Evolutionary conservation across 495 filamentous ascomycete genomes (phyloP).

Genomic region (Trichoderma gamsii): DNA sequence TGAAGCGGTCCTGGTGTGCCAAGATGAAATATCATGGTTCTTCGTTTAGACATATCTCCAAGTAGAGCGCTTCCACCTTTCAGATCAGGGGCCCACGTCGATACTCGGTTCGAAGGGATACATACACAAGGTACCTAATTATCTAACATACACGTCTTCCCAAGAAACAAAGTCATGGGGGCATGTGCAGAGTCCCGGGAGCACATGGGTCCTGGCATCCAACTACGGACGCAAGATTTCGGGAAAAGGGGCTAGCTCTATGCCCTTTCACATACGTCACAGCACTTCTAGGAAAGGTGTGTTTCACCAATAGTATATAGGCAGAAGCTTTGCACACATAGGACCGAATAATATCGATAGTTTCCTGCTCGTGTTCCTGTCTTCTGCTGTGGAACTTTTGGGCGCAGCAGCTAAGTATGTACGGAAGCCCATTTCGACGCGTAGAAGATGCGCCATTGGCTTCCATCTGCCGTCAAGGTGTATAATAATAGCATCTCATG

Average conservation of each 20-base stretch:
- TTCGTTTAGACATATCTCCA: too few relatives aligned
- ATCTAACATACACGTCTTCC: too few relatives aligned
- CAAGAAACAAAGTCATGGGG: too few relatives aligned
- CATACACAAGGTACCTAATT: too few relatives aligned
- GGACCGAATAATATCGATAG: slow-evolving; percentile 13
- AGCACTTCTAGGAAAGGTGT: not conserved
- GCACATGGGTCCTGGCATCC: not conserved
- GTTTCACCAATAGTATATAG: not conserved
- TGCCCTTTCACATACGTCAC: slow-evolving; percentile 8
- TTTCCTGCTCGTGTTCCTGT: not conserved
- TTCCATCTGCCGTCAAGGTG: not conserved
- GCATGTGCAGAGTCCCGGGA: not conserved
- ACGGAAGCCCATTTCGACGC: not conserved
- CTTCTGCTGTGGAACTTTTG: slow-evolving; percentile 7
- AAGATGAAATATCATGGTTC: not conserved
- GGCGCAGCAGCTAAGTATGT: not conserved
- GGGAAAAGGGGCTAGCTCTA: not conserved
- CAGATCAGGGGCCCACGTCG: too few relatives aligned
- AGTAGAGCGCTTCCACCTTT: too few relatives aligned
- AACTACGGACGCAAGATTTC: not conserved
- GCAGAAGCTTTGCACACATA: not conserved
- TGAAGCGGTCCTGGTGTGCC: not conserved
- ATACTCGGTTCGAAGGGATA: too few relatives aligned
- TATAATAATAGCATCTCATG: not conserved
- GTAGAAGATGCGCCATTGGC: not conserved